Percentiles rank a stretch among this genome's conserved stretches.
Conservation (phyloP, 1,284 basidiomycete species). For the Cerioporus squamosus region DNA sequence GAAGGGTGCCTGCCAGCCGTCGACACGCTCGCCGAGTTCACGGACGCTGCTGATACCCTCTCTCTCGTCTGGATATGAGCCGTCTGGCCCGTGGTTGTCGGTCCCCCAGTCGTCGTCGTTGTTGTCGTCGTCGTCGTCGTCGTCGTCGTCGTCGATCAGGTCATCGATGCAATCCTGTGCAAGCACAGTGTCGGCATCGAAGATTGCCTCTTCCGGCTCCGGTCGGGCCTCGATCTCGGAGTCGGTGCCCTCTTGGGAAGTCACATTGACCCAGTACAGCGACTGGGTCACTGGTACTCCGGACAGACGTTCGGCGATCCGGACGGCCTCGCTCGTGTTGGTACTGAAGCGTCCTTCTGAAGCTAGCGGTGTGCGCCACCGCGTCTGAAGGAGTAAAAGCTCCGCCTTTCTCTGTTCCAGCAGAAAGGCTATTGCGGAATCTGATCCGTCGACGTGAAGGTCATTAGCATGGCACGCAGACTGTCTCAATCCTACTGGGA, state of each 20-base stretch:
- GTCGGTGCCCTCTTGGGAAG: not conserved
- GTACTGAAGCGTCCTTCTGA: not conserved
- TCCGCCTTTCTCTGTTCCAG: conserved; percentile 10
- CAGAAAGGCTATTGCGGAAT: conserved; percentile 2
- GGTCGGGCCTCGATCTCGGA: not conserved
- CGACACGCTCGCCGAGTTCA: too few species aligned
- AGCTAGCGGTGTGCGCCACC: conserved; percentile 18
- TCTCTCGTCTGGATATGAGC: too few species aligned
- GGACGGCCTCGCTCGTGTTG: too few species aligned
- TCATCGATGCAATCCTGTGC: not conserved
- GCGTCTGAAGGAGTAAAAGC: conserved; percentile 8
- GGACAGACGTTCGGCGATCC: too few species aligned
- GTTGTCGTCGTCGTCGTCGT: not conserved
- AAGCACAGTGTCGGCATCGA: not conserved
- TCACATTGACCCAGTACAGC: not conserved
- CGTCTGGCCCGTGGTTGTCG: not conserved
- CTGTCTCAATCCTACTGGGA: not conserved
- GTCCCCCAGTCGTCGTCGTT: not conserved
- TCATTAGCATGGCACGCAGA: too few species aligned
- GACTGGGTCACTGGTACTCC: too few species aligned
- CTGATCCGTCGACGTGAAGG: not conserved
- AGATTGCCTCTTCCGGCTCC: not conserved
- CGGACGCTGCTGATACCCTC: too few species aligned
- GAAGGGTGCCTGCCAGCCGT: too few species aligned
- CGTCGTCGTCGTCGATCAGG: not conserved